Evolutionary conservation across 805 yeast species (phyloP), one percentile per base, ranked within the genome.

Genomic region (Metschnikowia borealis): DNA sequence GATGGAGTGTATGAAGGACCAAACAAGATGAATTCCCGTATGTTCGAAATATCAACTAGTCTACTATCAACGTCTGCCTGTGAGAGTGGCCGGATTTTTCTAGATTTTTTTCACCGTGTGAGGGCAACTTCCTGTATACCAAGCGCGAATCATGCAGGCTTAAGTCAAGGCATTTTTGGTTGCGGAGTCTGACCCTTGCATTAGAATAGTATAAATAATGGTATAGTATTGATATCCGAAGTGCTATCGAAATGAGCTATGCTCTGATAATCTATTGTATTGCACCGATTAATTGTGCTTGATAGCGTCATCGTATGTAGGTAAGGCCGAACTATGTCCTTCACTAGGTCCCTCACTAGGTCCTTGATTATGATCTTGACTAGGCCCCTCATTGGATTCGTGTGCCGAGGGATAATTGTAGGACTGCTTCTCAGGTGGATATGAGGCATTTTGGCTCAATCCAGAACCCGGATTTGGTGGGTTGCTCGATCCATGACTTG

Each of bases 371-470:
- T 13, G 7, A n/a, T 33, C 43, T 33, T 23, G 33, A 39, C 20
- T 36, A 14, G 26, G 18, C 3, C 46, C 29, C 15, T 11, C 32
- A n/a, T 11, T 31, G 17, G 40, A 10, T 21, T 7, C 8, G 8
- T 23, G 15, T 20, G 40, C 33, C 7, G 33, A 21, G 21, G 46
- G 15, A 32, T 21, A n/a, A 13, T 20, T 33, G 11, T 33, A n/a
- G 17, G 31, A 14, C 23, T 35, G 46, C 15, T 44, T 44, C 34
- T 44, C 46, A 6, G 46, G 46, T 44, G 46, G 46, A 17, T 44
- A 44, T 17, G 15, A 14, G 11, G 21, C 17, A 13, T 23, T 21
- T 21, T 50, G 41, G 61, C 54, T 6, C 68, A 32, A 11, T 18
- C 17, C 8, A 20, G 29, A 7, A 18, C 36, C 29, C 8, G 13